Evolutionary conservation across 768 basidiomycete species (phyloP), one percentile per base, ranked within the genome.

Genomic region (Calocybe indica): DNA sequence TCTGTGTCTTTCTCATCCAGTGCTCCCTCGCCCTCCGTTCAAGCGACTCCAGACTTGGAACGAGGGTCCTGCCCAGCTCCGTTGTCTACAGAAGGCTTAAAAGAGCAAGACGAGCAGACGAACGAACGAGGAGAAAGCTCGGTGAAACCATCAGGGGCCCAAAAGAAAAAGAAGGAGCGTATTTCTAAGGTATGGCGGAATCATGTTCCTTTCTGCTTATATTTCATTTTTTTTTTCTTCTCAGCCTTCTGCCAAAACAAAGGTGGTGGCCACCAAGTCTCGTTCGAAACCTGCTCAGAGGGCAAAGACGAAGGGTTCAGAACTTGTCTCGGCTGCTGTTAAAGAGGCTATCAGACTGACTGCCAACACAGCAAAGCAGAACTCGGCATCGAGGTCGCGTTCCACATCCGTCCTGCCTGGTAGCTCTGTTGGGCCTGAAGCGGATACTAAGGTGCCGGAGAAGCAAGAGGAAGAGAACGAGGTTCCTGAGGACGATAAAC

Each of bases 331-430:
- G 32, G 35, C 58, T 28, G 45, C 52, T 7, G 50, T 55, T n/a
- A 61, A 57, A 22, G 49, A 49, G 28, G 22, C 22, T 22, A 22
- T 22, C 22, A 52, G 60, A 34, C 47, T 51, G 11, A 59, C 61
- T 47, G 52, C 55, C 8, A 34, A 59, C 36, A 45, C 56, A 13
- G 62, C 58, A 29, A 71, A 67, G 51, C 75, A 68, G 57, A 68
- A 63, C 7, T 64, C 66, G 0, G 56, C 57, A 14, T 73, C 75
- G 11, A 75, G 85, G 29, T 90, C 87, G 31, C 75, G 86, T 9
- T 89, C 87, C 8, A 72, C 82, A 7, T 88, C 85, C 22, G 78
- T 73, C 41, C 79, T 87, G 69, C 85, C 86, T 32, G 62, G 66
- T 15, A 64, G 67, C 39, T 67, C 70, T 12, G 67, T 61, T 13